Base-by-base conservation (phyloP, 176 grass and related monocot genomes). In the Lolium multiflorum region DNA sequence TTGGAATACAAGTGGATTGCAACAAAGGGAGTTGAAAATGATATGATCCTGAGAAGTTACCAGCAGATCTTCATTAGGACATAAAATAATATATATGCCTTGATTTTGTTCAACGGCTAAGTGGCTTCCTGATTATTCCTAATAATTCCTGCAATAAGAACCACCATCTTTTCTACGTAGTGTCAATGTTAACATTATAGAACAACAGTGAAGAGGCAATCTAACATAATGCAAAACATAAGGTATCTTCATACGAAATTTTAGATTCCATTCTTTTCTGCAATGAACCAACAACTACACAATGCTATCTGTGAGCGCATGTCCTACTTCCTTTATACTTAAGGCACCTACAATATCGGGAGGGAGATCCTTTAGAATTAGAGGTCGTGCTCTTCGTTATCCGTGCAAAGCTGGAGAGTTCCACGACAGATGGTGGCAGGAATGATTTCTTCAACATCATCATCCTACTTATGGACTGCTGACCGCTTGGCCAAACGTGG, bases 1-100 rank as follows among this genome's bases (percentile, higher is more conserved):
- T 52, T 87, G 14, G 37, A 78, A 64, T 91, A 87, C 24, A 87
- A 90, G 68, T 94, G 87, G 90, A 80, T 87, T 56, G 64, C 62
- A 44, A 90, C 87, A 48, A 72, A 87, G 47, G 89, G 89, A 49
- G 81, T 94, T 14, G 77, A 94, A 54, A 84, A 87, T 41, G 81
- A 88, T 31, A 77, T 66, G 1, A 88, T 92, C 35, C 46, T 90
- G 72, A 82, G 8, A 80, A 74, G 14, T 60, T 86, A 79, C 90
- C 85, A 57, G 37, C 44, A 17, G 90, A 92, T 73, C 81, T 90
- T 83, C 66, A 21, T 71, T 74, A 79, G 39, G 79, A 87, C 66
- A 95, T 92, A 76, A 79, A 92, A 78, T 82, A 47, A 20, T 65
- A 84, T 22, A 60, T 90, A 11, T 92, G 93, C 63, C 70, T 92